phyloP scores from a whole-genome alignment of 2,329 filamentous ascomycete genomes.

The Periconia macrospinosa region DNA sequence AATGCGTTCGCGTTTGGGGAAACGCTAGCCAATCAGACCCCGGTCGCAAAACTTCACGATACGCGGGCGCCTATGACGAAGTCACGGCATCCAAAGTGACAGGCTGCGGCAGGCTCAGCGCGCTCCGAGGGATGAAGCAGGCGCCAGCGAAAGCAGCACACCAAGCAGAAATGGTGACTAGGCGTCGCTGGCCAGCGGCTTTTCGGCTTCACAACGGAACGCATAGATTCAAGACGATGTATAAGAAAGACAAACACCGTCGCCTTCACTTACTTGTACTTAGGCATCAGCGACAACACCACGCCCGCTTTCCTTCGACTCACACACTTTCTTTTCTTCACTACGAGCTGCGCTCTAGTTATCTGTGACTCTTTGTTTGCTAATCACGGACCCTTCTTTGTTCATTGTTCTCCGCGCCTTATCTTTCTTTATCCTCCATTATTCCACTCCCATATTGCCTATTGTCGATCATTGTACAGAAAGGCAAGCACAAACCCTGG shows the following conservation, averaged over 20 bases:
- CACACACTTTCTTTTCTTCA: constrained; percentile 7
- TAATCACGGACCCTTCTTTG: background rate
- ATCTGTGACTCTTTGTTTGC: constrained; percentile 10
- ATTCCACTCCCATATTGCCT: constrained; percentile 11
- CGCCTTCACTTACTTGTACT: constrained; percentile 1
- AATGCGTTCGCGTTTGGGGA: constrained; percentile 7
- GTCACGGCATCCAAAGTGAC: constrained; percentile 7
- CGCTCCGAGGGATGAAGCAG: background rate
- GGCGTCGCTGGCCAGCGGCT: background rate
- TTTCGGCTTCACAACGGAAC: constrained; percentile 3
- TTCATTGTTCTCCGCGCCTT: background rate
- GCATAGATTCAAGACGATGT: constrained; percentile 1
- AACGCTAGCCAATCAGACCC: constrained; percentile 27
- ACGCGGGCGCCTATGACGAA: constrained; percentile 27
- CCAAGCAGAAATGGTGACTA: background rate
- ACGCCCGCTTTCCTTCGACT: constrained; percentile 1
- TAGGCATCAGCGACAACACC: background rate
- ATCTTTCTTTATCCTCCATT: constrained; percentile 9
- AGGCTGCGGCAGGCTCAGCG: constrained; percentile 13
- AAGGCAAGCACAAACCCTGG: constrained; percentile 15
- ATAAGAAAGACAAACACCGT: constrained; percentile 2
- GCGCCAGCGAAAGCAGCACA: constrained; percentile 7
- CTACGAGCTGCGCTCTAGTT: constrained; percentile 5
- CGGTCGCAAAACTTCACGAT: constrained; percentile 7
- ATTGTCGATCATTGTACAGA: constrained; percentile 29